Evolutionary conservation across 2,329 filamentous ascomycete genomes (phyloP).

Genomic region (Teratosphaeria gauchensis): DNA sequence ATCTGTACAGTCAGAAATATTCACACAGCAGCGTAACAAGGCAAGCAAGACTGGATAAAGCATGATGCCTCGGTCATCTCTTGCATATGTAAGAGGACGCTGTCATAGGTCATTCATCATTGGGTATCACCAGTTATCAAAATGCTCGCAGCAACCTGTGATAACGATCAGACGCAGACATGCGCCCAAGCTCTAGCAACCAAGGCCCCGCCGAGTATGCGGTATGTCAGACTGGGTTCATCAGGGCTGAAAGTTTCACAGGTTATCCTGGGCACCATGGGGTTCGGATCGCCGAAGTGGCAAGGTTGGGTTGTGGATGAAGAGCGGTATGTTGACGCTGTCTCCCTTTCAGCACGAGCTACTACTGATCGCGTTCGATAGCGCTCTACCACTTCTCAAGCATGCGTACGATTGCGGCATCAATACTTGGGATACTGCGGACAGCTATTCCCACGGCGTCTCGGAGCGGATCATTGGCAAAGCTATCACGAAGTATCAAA

Average conservation of each 20-base stretch:
- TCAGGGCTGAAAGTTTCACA: slow-evolving; percentile 54
- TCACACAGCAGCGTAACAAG: too few species aligned
- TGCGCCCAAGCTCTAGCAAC: too few species aligned
- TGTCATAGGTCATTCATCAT: too few species aligned
- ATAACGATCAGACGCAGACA: too few species aligned
- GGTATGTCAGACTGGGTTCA: slow-evolving; percentile 41
- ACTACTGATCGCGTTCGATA: too few species aligned
- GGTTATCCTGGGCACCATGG: slow-evolving; percentile 57
- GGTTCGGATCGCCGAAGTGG: slow-evolving; percentile 45
- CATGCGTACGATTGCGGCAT: slow-evolving; percentile 53
- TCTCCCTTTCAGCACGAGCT: too few species aligned
- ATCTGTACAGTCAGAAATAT: too few species aligned
- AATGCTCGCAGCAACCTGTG: too few species aligned
- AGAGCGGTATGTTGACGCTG: slow-evolving; percentile 1
- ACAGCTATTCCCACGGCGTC: slow-evolving; percentile 52
- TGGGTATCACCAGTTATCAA: too few species aligned
- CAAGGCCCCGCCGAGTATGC: neutral
- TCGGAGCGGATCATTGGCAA: slow-evolving; percentile 59
- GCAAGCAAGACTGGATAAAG: too few species aligned
- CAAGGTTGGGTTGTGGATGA: slow-evolving; percentile 32
- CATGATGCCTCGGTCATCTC: too few species aligned
- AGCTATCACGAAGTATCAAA: slow-evolving; percentile 54
- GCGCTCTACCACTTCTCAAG: slow-evolving; percentile 48
- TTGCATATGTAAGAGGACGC: too few species aligned
- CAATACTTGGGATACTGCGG: slow-evolving; percentile 52